phyloP scores from a whole-genome alignment of 2,329 filamentous ascomycete species.

The Diplodia intermedia region DNA sequence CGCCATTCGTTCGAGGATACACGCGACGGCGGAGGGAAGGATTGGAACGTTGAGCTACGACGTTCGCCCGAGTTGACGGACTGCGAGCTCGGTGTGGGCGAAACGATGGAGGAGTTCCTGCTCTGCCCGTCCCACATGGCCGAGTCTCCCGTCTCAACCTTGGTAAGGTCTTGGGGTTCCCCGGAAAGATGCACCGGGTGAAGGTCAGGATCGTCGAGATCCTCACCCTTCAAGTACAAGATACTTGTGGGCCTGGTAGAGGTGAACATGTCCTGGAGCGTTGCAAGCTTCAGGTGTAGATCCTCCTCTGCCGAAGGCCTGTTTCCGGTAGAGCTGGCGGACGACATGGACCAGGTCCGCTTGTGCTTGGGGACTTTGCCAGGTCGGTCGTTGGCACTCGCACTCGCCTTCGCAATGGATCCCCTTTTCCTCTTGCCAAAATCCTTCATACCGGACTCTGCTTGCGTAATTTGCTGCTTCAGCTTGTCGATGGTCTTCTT shows the following conservation, averaged over 20 bases:
- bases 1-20: constrained; percentile 63
- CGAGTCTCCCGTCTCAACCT: constrained; percentile 55
- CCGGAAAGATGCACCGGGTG: constrained; percentile 77
- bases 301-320: constrained; percentile 67
- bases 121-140: constrained; percentile 54
- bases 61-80: constrained; percentile 52
- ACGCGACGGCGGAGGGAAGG: constrained; percentile 52
- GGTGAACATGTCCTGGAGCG: constrained; percentile 85
- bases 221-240: constrained; percentile 77
- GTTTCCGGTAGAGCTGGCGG: constrained; percentile 58
- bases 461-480: constrained; percentile 88
- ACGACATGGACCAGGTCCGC: constrained; percentile 94
- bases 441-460: constrained; percentile 65
- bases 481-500: constrained; percentile 97
- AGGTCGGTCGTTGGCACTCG: constrained; percentile 65
- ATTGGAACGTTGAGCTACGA: constrained; percentile 53
- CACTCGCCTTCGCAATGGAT: constrained; percentile 55
- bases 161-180: constrained; percentile 67
- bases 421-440: constrained; percentile 66
- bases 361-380: constrained; percentile 92
- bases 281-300: constrained; percentile 77
- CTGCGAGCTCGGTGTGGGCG: constrained; percentile 57
- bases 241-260: constrained; percentile 81
- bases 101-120: constrained; percentile 61
- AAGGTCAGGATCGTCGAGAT: constrained; percentile 78